A percentile compares a stretch with the other conserved stretches of the same genome.
These are phyloP conservation scores for Russula sp. DNA, from an alignment of 768 basidiomycete genomes.

Conservation along the genomic window DNA sequence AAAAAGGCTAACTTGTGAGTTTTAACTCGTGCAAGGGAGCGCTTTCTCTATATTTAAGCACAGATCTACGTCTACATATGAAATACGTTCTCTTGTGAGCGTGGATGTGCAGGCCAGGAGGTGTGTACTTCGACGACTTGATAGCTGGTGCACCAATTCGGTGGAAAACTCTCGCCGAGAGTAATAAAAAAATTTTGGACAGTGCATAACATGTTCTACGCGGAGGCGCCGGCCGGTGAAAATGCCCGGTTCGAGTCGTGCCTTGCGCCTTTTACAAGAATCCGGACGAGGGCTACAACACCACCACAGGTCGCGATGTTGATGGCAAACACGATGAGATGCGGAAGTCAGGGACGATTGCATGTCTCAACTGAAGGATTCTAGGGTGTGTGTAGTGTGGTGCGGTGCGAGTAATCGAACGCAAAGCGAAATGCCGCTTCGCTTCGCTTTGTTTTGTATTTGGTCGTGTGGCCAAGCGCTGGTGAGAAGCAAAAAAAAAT, in stretches of 20 bases:
- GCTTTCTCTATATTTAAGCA: background rate
- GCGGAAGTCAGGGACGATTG: background rate
- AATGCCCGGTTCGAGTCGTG: background rate
- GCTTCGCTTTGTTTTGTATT: too few relatives aligned
- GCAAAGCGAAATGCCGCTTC: background rate
- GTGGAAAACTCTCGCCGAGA: background rate
- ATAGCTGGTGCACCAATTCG: background rate
- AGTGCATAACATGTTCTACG: background rate
- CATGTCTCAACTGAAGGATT: background rate
- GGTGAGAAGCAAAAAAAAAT: background rate
- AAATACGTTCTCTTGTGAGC: background rate
- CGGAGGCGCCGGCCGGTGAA: background rate
- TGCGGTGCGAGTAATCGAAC: background rate
- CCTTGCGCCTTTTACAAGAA: background rate
- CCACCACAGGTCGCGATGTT: too few relatives aligned
- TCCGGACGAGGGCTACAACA: too few relatives aligned
- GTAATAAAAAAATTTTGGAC: background rate
- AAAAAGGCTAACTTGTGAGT: background rate
- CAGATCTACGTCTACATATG: slow-evolving; percentile 1
- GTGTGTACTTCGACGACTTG: background rate
- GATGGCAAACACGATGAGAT: background rate
- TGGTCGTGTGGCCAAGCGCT: background rate
- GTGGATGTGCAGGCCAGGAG: background rate
- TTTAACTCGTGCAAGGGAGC: background rate
- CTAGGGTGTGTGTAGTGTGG: background rate